Evolutionary conservation across 441 rosid species (phyloP), one percentile per base, ranked within the genome.

Genomic region (Kokia cookei): DNA sequence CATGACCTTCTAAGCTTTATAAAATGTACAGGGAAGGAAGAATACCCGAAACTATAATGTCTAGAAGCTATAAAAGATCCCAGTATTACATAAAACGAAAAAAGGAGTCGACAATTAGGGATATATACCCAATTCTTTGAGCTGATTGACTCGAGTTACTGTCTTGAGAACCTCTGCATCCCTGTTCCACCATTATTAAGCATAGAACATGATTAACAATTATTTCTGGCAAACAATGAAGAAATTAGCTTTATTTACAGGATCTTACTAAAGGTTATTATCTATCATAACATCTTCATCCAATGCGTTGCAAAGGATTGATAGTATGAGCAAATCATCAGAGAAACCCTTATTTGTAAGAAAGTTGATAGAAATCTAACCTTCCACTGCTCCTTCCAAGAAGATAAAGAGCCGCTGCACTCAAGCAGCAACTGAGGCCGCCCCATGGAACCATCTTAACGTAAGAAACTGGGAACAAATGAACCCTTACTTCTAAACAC

Each of bases 331-430:
- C 61, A 57, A 57, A 57, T 57, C 61, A 57, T 57, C 27, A 22
- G 32, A 6, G 13, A 22, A 22, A 24, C 61, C 61, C 61, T 57
- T 57, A 17, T 67, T 50, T 17, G 32, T 17, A 50, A 67, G 14
- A 32, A 12, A 19, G n/a, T 53, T 6, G 22, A 69, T 7, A 19
- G 19, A 19, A 54, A 32, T 7, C 55, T 22, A 57, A 88, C 98
- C 98, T 90, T 85, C 96, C 96, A 68, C 97, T 89, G 81, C 96
- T 91, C 75, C 91, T 83, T 74, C 98, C 98, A 40, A 94, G 97
- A 37, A 94, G 87, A 76, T 89, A 92, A 42, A 91, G 93, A 42
- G 96, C 95, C 43, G 95, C 96, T n/a, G 93, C 97, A 74, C 97
- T 87, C 54, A 94, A 75, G 84, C 98, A 94, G 77, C 98, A 92